Conservation (phyloP, 345 rosid genomes). For the Gossypium turneri region DNA sequence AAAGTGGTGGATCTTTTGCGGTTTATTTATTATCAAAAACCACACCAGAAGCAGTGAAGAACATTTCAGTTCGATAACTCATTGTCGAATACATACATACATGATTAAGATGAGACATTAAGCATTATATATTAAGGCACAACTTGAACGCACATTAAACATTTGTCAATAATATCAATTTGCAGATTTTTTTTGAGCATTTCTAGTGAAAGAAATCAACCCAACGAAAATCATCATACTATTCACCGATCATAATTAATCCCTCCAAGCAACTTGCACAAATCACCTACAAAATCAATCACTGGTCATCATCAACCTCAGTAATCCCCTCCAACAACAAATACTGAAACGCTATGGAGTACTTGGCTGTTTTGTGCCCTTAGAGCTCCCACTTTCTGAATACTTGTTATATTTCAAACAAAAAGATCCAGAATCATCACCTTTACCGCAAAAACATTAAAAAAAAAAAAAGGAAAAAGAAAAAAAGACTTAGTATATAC, state of each 20-base stretch:
- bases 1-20: too few species aligned
- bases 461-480: too few species aligned
- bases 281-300: background rate
- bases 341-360: slow-evolving; percentile 48
- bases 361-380: slow-evolving; percentile 41
- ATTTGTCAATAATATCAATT: background rate
- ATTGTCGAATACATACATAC: background rate
- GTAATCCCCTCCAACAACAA: slow-evolving; percentile 38
- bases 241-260: background rate
- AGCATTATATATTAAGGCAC: background rate
- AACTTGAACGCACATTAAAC: background rate
- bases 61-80: background rate
- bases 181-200: background rate
- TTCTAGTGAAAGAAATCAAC: background rate
- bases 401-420: slow-evolving; percentile 36
- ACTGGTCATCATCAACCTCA: slow-evolving; percentile 29
- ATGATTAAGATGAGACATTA: background rate
- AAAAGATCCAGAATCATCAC: slow-evolving; percentile 65
- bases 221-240: background rate
- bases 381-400: slow-evolving; percentile 17
- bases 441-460: slow-evolving; percentile 27
- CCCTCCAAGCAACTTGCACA: background rate
- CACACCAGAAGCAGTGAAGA: background rate
- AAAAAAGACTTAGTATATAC: too few species aligned
- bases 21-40: too few species aligned